These are phyloP conservation scores for Jacaranda mimosifolia DNA, from an alignment of 257 asterid species.

Conservation along the genomic window DNA sequence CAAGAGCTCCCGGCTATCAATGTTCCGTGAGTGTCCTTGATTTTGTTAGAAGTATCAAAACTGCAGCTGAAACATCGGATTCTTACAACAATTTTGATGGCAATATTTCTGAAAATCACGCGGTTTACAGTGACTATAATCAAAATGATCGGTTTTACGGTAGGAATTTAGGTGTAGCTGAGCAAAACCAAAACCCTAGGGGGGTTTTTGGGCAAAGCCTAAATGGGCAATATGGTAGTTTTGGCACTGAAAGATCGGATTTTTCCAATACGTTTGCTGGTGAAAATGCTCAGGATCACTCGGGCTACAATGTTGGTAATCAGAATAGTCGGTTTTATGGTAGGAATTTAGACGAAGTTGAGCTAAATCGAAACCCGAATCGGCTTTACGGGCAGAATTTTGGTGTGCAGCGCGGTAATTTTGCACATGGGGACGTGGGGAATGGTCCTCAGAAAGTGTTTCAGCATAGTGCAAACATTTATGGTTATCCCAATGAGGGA, in stretches of 20 bases:
- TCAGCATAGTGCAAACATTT: constrained; percentile 27
- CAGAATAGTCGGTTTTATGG: constrained; percentile 22
- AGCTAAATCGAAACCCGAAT: constrained; percentile 32
- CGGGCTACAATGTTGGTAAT: constrained; percentile 10
- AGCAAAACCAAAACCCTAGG: constrained; percentile 40
- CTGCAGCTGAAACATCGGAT: constrained; percentile 62
- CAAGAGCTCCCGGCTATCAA: constrained; percentile 25
- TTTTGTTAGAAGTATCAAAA: constrained; percentile 45
- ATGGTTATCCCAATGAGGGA: constrained; percentile 35
- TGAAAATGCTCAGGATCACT: constrained; percentile 23
- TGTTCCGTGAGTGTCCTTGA: constrained; percentile 23
- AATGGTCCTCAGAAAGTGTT: not conserved
- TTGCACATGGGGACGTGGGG: not conserved
- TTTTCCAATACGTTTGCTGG: constrained; percentile 1
- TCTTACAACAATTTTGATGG: constrained; percentile 41
- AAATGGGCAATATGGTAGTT: constrained; percentile 42
- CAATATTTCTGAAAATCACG: constrained; percentile 34
- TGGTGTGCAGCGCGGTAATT: constrained; percentile 20
- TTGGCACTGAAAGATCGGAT: constrained; percentile 21
- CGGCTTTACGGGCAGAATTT: constrained; percentile 27
- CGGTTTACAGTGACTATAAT: constrained; percentile 20
- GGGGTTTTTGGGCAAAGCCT: constrained; percentile 53
- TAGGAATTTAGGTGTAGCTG: constrained; percentile 32
- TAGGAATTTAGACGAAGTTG: constrained; percentile 25
- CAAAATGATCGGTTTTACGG: constrained; percentile 44